Evolutionary conservation across 805 yeast species (phyloP), one percentile per base, ranked within the genome.

Genomic region (Saturnispora saitoi): DNA sequence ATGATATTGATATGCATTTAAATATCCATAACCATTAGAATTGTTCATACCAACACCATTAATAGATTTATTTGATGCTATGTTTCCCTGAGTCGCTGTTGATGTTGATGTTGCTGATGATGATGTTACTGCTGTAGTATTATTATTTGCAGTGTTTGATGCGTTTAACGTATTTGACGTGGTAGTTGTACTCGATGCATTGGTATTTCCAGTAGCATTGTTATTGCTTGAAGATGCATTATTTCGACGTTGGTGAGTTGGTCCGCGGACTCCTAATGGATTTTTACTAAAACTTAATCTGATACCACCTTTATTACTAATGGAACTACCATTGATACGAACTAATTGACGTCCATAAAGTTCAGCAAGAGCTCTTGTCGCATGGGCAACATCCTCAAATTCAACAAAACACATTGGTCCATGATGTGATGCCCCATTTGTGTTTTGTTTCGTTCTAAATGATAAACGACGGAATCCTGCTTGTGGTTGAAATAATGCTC

Each of bases 331-430:
- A 31, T 80, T 81, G 32, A 81, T 81, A 60, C 96, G 77, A 29
- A 95, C 95, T 58, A 93, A 74, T 10, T 93, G 88, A 54, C 93
- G 75, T 14, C 99, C 99, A 62, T 93, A 93, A 43, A 93, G 71
- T 67, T 90, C 96, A 30, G 95, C 95, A 51, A 93, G 72, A 0
- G 98, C 97, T 58, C 87, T 76, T 2, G 98, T 88, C 1, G 99
- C 99, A 66, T 79, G 84, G 3, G 85, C 82, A 46, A 93, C 95
- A 64, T 91, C 97, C 58, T 93, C 99, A 70, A 93, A 93, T 70
- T 93, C 99, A 48, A 93, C 99, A 73, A 93, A 93, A 67, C 99
- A 93, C 98, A 93, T 93, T 48, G 99, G 99, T 4, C 99, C 98
- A 68, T 85, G 95, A 55, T 78, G 76, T 39, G 72, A 71, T 43